Conservation (phyloP, 306 rosid species). For the Herpetospermum pedunculosum region DNA sequence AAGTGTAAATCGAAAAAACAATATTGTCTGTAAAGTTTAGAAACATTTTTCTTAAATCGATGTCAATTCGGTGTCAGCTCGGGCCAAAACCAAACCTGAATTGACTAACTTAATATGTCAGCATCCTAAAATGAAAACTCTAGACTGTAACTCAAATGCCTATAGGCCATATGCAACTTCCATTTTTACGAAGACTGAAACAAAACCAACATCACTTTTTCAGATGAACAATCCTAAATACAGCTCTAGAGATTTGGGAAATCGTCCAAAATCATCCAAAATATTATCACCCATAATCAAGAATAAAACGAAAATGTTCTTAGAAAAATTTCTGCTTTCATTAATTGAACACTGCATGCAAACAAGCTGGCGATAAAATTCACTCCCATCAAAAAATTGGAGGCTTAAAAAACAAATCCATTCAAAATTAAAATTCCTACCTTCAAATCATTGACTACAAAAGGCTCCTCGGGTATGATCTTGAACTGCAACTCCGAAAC, state of each 20-base stretch:
- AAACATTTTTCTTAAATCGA: not conserved
- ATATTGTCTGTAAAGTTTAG: not conserved
- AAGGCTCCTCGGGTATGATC: conserved; percentile 58
- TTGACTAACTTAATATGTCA: not conserved
- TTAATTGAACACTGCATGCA: not conserved
- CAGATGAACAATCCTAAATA: not conserved
- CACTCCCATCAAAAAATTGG: not conserved
- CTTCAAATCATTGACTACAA: conserved; percentile 60
- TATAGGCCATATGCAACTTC: no score
- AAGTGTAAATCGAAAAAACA: not conserved
- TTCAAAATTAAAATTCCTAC: conserved; percentile 17
- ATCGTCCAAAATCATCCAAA: not conserved
- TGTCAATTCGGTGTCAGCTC: not conserved
- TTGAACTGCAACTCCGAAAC: conserved; percentile 86
- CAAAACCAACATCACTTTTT: not conserved
- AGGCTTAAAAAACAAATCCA: not conserved
- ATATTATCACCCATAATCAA: not conserved
- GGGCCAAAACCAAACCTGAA: not conserved
- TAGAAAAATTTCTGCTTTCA: not conserved
- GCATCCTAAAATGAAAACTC: not conserved
- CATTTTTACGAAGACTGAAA: not conserved
- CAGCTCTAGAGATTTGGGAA: not conserved
- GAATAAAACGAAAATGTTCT: not conserved
- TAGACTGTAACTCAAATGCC: not conserved
- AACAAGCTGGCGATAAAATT: not conserved